phyloP scores from a whole-genome alignment of 108 stramenopile genomes.

The Pseudonitzschia pungens region DNA sequence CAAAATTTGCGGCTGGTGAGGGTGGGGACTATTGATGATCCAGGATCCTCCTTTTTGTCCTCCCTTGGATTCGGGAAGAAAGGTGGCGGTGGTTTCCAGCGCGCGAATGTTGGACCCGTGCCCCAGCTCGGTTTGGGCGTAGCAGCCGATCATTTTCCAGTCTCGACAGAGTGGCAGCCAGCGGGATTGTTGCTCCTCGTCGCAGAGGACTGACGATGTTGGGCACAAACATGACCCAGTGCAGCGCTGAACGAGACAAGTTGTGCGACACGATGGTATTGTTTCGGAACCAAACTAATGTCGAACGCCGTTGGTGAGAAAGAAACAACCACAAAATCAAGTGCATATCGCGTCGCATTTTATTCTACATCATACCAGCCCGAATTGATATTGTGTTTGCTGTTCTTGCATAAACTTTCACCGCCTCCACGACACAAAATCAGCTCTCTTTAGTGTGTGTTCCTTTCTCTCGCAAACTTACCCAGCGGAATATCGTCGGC shows the following conservation, averaged over 20 bases:
- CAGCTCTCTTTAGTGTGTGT: too few relatives aligned
- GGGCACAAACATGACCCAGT: slow-evolving; percentile 94
- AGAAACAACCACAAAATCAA: too few relatives aligned
- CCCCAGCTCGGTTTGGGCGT: slow-evolving; percentile 95
- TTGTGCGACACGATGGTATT: too few relatives aligned
- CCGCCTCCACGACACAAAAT: too few relatives aligned
- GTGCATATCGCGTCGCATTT: too few relatives aligned
- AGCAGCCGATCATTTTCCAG: slow-evolving; percentile 94
- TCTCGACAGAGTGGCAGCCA: slow-evolving; percentile 92
- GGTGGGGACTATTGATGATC: slow-evolving; percentile 81
- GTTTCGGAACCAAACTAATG: too few relatives aligned
- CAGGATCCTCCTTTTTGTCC: slow-evolving; percentile 69
- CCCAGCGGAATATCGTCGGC: slow-evolving; percentile 56
- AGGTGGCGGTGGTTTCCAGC: slow-evolving; percentile 95
- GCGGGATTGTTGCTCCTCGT: slow-evolving; percentile 82
- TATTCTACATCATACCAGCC: too few relatives aligned
- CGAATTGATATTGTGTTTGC: too few relatives aligned
- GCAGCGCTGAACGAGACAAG: too few relatives aligned
- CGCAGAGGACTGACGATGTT: slow-evolving; percentile 82
- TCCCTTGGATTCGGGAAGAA: slow-evolving; percentile 67
- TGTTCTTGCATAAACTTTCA: too few relatives aligned
- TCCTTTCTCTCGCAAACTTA: too few relatives aligned
- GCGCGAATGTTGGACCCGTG: slow-evolving; percentile 93
- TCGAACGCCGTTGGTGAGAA: too few relatives aligned
- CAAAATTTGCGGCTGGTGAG: slow-evolving; percentile 92